These are phyloP conservation scores for Nadsonia commutata DNA, from an alignment of 1,139 yeast species.

Conservation along the genomic window DNA sequence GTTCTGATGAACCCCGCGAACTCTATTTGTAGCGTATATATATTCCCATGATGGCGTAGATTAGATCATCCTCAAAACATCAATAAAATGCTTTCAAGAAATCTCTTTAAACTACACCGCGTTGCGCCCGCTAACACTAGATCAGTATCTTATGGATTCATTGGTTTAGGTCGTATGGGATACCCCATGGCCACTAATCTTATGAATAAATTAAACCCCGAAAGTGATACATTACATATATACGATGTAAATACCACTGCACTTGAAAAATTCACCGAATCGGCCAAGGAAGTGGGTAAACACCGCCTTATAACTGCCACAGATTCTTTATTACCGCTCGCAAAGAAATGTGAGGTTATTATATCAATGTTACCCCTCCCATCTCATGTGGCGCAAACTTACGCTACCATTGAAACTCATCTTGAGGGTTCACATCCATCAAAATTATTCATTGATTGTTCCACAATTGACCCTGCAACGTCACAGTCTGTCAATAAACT, in stretches of 20 bases:
- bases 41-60: too few species aligned
- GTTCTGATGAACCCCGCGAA: too few species aligned
- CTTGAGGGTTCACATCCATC: conserved; percentile 4
- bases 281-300: conserved; percentile 9
- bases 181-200: conserved; percentile 45
- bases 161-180: conserved; percentile 48
- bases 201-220: conserved; percentile 28
- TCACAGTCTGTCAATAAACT: conserved; percentile 25
- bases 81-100: too few species aligned
- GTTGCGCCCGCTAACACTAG: not conserved
- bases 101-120: too few species aligned
- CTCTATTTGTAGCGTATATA: too few species aligned
- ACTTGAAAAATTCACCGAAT: conserved; percentile 14
- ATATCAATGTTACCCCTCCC: conserved; percentile 51
- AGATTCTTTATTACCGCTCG: conserved; percentile 27
- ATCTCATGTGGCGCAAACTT: conserved; percentile 34
- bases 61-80: too few species aligned
- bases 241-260: conserved; percentile 30
- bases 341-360: conserved; percentile 24
- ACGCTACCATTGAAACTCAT: conserved; percentile 24
- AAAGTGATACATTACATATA: conserved; percentile 27
- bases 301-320: conserved; percentile 12
- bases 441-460: conserved; percentile 31
- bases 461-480: conserved; percentile 42
- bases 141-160: conserved; percentile 28